Percentiles rank a stretch among this genome's conserved stretches.
These are phyloP conservation scores for Penicillium sp. DNA, from an alignment of 2,329 filamentous ascomycete species.

Conservation along the genomic window DNA sequence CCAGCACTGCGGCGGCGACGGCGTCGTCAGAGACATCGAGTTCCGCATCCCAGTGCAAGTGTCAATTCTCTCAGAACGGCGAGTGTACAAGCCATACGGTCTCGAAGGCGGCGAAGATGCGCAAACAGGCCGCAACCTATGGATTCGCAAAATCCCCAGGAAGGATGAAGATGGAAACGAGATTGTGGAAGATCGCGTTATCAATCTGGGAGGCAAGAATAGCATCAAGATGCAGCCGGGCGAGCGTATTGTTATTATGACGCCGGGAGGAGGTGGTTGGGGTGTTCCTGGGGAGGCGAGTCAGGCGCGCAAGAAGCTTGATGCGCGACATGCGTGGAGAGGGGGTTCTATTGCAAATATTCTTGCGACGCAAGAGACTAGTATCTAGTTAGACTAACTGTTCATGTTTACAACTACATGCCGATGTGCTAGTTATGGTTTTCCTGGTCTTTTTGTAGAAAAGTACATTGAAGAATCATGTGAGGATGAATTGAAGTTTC, in stretches of 20 bases:
- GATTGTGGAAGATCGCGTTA: constrained; percentile 19
- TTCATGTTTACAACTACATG: not conserved
- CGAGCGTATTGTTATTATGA: constrained; percentile 36
- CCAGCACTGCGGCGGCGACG: constrained; percentile 68
- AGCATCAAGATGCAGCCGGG: constrained; percentile 30
- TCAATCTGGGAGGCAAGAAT: constrained; percentile 30
- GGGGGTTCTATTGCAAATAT: constrained; percentile 54
- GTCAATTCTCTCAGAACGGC: constrained; percentile 68
- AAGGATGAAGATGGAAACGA: constrained; percentile 9
- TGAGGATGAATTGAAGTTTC: not conserved
- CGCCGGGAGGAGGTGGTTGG: constrained; percentile 38
- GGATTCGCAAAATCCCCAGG: constrained; percentile 68
- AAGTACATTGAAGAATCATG: not conserved
- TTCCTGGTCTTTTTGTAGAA: not conserved
- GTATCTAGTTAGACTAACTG: constrained; percentile 24
- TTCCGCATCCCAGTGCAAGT: constrained; percentile 74
- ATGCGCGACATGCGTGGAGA: constrained; percentile 59
- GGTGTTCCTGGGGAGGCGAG: constrained; percentile 50
- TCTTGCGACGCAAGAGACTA: constrained; percentile 49
- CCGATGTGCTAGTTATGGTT: not conserved
- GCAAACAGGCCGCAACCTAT: constrained; percentile 73
- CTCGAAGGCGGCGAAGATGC: constrained; percentile 75
- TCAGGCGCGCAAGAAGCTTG: constrained; percentile 45
- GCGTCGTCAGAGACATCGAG: constrained; percentile 74
- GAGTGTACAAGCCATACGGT: constrained; percentile 73